phyloP scores from a whole-genome alignment of 345 rosid genomes.

The Punica granatum region DNA sequence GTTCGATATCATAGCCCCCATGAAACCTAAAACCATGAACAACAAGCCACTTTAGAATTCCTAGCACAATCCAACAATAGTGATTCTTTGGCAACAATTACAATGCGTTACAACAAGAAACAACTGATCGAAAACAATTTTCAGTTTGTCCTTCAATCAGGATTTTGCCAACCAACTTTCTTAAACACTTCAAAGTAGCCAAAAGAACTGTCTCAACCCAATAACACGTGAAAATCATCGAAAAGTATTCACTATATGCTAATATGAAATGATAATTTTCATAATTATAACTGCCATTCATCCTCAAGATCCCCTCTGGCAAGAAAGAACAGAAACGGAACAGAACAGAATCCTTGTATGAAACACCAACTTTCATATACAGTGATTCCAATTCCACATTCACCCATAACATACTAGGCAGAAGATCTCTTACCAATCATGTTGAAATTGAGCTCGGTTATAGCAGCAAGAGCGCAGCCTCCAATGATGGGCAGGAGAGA shows the following conservation, averaged over 20 bases:
- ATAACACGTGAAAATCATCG: neutral
- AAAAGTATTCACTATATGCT: neutral
- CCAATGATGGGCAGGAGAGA: constrained; percentile 88
- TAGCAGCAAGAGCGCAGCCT: constrained; percentile 88
- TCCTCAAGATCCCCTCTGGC: neutral
- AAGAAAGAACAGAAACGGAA: neutral
- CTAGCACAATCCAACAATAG: neutral
- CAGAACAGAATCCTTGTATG: neutral
- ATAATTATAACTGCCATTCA: neutral
- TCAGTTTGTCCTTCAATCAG: neutral
- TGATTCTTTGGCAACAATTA: neutral
- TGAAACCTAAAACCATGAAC: constrained; percentile 50
- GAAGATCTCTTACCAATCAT: constrained; percentile 53
- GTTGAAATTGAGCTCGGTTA: constrained; percentile 91
- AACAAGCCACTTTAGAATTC: constrained; percentile 10
- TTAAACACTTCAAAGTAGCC: neutral
- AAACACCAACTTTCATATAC: neutral
- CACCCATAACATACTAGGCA: neutral
- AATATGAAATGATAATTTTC: neutral
- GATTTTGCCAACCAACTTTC: neutral
- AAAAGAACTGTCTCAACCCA: too few relatives aligned
- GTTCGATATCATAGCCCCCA: constrained; percentile 99
- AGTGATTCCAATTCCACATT: neutral
- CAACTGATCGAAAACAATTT: neutral
- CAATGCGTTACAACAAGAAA: neutral